These are phyloP conservation scores for Fusarium brachygibbosum DNA, from an alignment of 2,329 filamentous ascomycete genomes.

Conservation along the genomic window DNA sequence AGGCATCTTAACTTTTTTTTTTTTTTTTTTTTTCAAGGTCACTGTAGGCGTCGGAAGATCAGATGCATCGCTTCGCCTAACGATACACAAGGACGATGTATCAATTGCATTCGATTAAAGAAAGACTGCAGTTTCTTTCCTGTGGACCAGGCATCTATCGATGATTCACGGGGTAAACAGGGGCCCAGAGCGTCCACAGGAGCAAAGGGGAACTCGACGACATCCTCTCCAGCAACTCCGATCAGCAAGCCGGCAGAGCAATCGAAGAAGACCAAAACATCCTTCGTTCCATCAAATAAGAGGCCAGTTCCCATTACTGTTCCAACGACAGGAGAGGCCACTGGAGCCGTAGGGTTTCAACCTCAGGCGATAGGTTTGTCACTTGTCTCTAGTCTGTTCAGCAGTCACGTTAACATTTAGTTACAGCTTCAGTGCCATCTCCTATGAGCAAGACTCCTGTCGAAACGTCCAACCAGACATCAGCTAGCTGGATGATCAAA, in stretches of 20 bases:
- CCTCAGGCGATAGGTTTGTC: conserved; percentile 61
- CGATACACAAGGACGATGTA: conserved; percentile 82
- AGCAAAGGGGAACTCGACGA: conserved; percentile 59
- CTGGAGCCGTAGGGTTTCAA: conserved; percentile 55
- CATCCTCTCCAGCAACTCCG: conserved; percentile 63
- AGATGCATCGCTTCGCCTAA: conserved; percentile 83
- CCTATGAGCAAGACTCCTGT: conserved; percentile 20
- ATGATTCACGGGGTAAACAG: conserved; percentile 61
- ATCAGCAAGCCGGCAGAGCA: conserved; percentile 59
- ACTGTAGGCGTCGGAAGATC: conserved; percentile 94
- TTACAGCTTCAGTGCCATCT: conserved; percentile 29
- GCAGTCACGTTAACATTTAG: conserved; percentile 18
- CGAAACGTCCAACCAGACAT: conserved; percentile 56
- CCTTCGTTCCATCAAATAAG: conserved; percentile 61
- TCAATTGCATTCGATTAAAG: conserved; percentile 93
- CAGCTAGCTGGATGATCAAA: conserved; percentile 61
- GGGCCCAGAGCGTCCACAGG: conserved; percentile 56
- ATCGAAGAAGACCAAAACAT: conserved; percentile 52
- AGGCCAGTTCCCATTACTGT: conserved; percentile 60
- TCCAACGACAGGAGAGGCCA: conserved; percentile 58
- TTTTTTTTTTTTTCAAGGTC: conserved; percentile 66
- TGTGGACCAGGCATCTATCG: conserved; percentile 79
- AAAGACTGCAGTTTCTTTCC: conserved; percentile 95
- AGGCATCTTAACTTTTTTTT: conserved; percentile 12
- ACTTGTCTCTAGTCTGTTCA: conserved; percentile 35